Conservation (phyloP, 179 eudicot species). For the Pouteria campechiana region DNA sequence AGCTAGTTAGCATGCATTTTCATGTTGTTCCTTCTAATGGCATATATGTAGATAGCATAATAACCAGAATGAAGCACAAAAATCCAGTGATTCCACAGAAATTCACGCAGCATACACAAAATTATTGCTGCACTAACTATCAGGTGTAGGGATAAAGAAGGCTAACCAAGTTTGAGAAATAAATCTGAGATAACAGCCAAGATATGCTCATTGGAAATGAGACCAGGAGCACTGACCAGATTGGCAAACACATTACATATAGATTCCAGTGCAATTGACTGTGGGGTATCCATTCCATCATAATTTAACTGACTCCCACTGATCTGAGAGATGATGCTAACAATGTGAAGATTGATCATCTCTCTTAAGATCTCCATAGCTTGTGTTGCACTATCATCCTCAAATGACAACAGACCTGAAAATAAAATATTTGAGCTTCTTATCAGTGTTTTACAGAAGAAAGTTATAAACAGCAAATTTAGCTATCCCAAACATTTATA, state of each 20-base stretch:
- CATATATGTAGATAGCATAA: no score
- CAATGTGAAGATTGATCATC: constrained; percentile 33
- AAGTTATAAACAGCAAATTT: no score
- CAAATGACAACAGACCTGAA: constrained; percentile 57
- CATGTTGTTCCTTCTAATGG: no score
- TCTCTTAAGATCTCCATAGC: constrained; percentile 49
- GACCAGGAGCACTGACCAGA: constrained; percentile 24
- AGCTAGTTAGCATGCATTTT: no score
- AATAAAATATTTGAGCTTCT: no score
- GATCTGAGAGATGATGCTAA: constrained; percentile 9
- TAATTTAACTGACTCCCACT: constrained; percentile 12
- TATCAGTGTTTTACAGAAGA: no score
- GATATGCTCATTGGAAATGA: constrained; percentile 45
- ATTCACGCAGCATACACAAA: not conserved
- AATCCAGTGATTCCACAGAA: not conserved
- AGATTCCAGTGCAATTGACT: constrained; percentile 37
- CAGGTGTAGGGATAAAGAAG: not conserved
- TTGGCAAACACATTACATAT: constrained; percentile 38
- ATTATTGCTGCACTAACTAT: not conserved
- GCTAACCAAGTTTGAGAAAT: constrained; percentile 75
- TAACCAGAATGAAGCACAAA: not conserved
- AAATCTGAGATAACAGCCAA: constrained; percentile 50
- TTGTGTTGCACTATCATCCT: constrained; percentile 38
- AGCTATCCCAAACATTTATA: no score
- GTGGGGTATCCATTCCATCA: constrained; percentile 15